Base-by-base conservation (phyloP, 176 grass and related monocot genomes). In the barley (Hordeum vulgare) region DNA sequence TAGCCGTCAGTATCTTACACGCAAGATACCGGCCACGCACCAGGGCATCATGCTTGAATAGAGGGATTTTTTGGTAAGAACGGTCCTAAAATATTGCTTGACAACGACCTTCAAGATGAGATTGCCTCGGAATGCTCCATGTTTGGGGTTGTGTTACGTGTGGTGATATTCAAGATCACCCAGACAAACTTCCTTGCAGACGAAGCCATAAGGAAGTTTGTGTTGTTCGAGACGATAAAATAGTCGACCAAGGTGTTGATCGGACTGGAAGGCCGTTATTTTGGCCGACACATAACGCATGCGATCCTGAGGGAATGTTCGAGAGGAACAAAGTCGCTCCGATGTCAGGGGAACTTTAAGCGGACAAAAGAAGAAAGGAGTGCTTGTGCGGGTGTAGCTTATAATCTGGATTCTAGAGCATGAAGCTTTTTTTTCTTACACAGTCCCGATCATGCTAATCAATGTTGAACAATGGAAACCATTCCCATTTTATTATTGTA, bases 81-180 rank as follows among this genome's bases (percentile, higher is more conserved):
- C 3, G 31, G 31, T 33, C 31, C 4, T 33, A 33, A 4, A 33
- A 33, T 4, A 3, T 33, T 33, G 31, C 31, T 98, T 73, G 96
- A 95, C 14, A 93, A 98, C 26, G 93, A 98, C 54, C 82, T 95
- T 9, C 93, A 98, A 88, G 90, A 98, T 10, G 96, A 98, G 74
- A 89, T 98, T 14, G 90, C 90, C 47, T 87, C 80, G 1, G 96
- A 98, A 64, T 95, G 92, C 60, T 61, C 89, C 81, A 98, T 90
- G 70, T 98, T 95, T 23, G 90, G 93, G 26, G 91, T 83, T 0
- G 92, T 95, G 44, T 85, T 35, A 1, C 90, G 93, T 4, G 93
- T 93, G 41, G 80, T 95, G 65, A 98, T 98, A 91, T 98, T 98
- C 23, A 90, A 97, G 79, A 98, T 98, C 74, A 98, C 95, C 14